Conservation (phyloP, 2,329 filamentous ascomycete genomes). For the Colletotrichum caudatum region DNA sequence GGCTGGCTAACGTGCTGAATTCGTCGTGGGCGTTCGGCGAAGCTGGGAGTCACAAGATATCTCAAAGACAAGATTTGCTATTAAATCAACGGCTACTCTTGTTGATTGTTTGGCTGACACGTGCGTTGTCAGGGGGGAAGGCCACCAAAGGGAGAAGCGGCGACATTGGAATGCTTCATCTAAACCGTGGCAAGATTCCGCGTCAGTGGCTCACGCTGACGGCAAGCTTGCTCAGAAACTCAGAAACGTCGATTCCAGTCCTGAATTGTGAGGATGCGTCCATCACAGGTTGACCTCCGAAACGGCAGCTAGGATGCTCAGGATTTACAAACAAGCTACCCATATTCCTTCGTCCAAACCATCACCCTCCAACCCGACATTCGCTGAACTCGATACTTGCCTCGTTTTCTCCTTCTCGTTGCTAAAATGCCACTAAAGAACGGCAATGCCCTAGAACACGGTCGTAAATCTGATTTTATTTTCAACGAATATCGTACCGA, state of each 20-base stretch:
- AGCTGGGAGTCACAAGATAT: background rate
- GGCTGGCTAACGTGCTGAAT: background rate
- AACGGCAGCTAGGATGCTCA: background rate
- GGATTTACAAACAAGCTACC: background rate
- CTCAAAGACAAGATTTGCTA: background rate
- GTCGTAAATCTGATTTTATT: background rate
- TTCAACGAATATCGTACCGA: background rate
- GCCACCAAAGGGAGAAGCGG: background rate
- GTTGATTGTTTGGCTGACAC: slow-evolving; percentile 12
- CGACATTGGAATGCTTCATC: slow-evolving; percentile 36
- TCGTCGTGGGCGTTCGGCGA: background rate
- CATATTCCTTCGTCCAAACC: background rate
- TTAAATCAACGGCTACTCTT: background rate
- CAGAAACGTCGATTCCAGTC: background rate
- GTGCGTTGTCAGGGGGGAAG: slow-evolving; percentile 24
- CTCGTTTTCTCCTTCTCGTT: background rate
- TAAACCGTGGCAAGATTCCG: background rate
- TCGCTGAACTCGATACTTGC: background rate
- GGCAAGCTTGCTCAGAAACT: no score
- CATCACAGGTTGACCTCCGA: background rate
- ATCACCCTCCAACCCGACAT: background rate
- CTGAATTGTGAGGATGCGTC: background rate
- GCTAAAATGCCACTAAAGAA: background rate
- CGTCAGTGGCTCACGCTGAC: background rate
- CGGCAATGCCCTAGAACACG: background rate